Conservation (phyloP, 768 basidiomycete genomes). For the Lactarius quietus region DNA sequence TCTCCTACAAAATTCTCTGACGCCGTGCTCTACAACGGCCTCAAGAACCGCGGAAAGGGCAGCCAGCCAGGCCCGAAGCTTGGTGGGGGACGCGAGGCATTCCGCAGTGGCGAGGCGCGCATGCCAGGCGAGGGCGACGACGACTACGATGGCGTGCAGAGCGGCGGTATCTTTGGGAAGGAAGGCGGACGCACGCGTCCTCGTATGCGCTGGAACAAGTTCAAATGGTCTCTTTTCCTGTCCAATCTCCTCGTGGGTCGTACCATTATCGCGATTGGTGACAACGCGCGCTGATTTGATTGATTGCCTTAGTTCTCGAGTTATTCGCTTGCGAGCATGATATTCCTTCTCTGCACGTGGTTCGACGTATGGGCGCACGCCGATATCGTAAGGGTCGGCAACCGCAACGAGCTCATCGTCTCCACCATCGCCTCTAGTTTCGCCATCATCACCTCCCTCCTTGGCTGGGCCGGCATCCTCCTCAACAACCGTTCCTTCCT, state of each 20-base stretch:
- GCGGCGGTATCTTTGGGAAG: constrained; percentile 40
- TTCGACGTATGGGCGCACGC: constrained; percentile 68
- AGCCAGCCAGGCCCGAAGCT: constrained; percentile 46
- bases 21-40: constrained; percentile 39
- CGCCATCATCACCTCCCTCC: constrained; percentile 59
- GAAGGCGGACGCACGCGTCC: constrained; percentile 40
- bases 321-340: constrained; percentile 58
- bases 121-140: constrained; percentile 40
- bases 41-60: constrained; percentile 40
- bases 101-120: constrained; percentile 37
- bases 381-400: constrained; percentile 70
- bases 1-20: constrained; percentile 68
- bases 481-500: constrained; percentile 84
- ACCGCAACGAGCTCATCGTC: constrained; percentile 61
- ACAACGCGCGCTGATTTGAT: constrained; percentile 2
- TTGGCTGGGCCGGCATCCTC: constrained; percentile 78
- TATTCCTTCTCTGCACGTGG: constrained; percentile 71
- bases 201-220: constrained; percentile 69
- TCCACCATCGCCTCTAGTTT: constrained; percentile 63
- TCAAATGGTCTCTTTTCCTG: constrained; percentile 77
- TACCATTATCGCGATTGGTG: not conserved
- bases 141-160: constrained; percentile 37
- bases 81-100: constrained; percentile 69
- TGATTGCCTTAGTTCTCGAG: constrained; percentile 44
- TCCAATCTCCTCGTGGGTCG: constrained; percentile 54